These are phyloP conservation scores for Sabuloglossum arenarium DNA, from an alignment of 495 filamentous ascomycete genomes.

Conservation along the genomic window DNA sequence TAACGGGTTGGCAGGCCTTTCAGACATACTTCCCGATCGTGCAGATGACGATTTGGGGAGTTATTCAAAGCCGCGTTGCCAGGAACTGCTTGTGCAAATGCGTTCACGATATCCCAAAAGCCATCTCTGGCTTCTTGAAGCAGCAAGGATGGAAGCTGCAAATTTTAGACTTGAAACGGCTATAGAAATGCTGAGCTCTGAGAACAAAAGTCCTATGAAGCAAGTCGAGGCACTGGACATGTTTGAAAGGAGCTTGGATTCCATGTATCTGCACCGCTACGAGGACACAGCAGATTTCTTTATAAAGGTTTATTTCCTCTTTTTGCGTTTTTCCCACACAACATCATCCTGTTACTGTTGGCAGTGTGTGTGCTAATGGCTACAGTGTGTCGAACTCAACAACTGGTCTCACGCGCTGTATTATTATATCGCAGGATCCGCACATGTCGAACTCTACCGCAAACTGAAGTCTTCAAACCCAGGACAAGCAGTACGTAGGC, in stretches of 20 bases:
- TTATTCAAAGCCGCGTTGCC: slow-evolving; percentile 51
- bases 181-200: slow-evolving; percentile 35
- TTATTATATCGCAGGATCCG: slow-evolving; percentile 66
- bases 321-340: slow-evolving; percentile 4
- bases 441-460: slow-evolving; percentile 64
- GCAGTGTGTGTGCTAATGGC: background rate
- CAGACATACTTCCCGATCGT: slow-evolving; percentile 58
- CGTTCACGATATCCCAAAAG: slow-evolving; percentile 59
- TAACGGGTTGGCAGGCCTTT: slow-evolving; percentile 64
- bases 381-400: slow-evolving; percentile 57
- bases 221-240: slow-evolving; percentile 62
- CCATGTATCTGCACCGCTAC: slow-evolving; percentile 61
- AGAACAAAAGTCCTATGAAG: slow-evolving; percentile 51
- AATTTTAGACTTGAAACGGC: slow-evolving; percentile 47
- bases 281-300: slow-evolving; percentile 51
- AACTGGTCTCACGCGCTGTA: slow-evolving; percentile 83
- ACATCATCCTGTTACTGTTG: slow-evolving; percentile 7
- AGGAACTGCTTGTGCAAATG: slow-evolving; percentile 50
- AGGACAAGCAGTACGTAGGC: slow-evolving; percentile 17
- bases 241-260: slow-evolving; percentile 66
- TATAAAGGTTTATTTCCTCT: slow-evolving; percentile 29
- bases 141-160: slow-evolving; percentile 57
- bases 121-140: slow-evolving; percentile 75
- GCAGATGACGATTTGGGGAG: slow-evolving; percentile 32
- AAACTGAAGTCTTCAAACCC: slow-evolving; percentile 30